Conservation (phyloP, 192 early-diverging fungal genomes). For the Rhizoclosmatium globosum region DNA sequence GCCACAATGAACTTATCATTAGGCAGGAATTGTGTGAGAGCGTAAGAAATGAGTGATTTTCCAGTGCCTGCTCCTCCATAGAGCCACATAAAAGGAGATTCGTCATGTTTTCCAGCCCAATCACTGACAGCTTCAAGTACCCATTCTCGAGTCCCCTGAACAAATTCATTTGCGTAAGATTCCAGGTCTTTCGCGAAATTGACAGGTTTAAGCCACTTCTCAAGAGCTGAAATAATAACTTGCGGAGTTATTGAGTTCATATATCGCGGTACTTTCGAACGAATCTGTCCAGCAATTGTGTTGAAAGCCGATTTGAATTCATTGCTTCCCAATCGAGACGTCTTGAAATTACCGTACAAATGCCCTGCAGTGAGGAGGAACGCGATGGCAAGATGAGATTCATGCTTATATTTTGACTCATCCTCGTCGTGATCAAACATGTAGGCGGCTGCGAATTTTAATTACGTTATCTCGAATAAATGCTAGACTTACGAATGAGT, state of each 20-base stretch:
- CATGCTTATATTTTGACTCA: not conserved
- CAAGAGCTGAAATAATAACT: not conserved
- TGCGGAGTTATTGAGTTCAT: not conserved
- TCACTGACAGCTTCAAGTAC: not conserved
- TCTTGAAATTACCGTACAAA: constrained; percentile 18
- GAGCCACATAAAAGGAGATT: not conserved
- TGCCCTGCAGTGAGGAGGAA: constrained; percentile 18
- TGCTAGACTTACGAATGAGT: not conserved
- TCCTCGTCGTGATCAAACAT: constrained; percentile 16
- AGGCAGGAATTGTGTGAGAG: constrained; percentile 15
- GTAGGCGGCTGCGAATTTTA: not conserved
- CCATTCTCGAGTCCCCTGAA: not conserved
- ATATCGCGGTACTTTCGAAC: not conserved
- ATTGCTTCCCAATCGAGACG: not conserved
- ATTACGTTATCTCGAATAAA: too few species aligned
- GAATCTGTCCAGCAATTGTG: not conserved
- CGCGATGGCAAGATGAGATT: not conserved
- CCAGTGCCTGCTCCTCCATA: not conserved
- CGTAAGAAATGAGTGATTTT: not conserved
- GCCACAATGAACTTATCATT: constrained; percentile 29
- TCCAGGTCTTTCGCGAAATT: not conserved
- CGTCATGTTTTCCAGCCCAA: not conserved
- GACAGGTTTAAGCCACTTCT: not conserved
- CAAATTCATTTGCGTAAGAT: not conserved
- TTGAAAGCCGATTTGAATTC: constrained; percentile 1